Base-by-base conservation (phyloP, 2,329 filamentous ascomycete genomes). In the Nannizziopsis barbatae region DNA sequence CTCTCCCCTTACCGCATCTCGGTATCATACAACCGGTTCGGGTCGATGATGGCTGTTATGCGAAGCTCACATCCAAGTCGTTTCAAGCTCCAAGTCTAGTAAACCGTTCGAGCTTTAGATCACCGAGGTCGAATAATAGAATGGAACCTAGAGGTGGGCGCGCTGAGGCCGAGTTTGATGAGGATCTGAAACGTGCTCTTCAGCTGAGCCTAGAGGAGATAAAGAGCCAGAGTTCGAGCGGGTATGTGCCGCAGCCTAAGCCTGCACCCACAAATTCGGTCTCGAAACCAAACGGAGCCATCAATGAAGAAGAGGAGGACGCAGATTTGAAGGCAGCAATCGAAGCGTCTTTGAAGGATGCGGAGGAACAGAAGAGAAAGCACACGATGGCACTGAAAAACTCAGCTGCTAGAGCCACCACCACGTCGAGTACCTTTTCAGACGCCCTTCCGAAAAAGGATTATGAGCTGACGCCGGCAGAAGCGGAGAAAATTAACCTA, bases 171-270 rank as follows among this genome's bases (percentile, higher is more conserved):
- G 83, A 82, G 12, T 96, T 94, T 58, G 92, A 98, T 62, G 89
- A 95, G 55, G 92, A 98, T 62, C 71, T 98, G 52, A 95, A 94
- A 65, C 84, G 82, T 60, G 92, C 92, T 0, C 68, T 98, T 52
- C 87, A 94, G 52, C 95, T 98, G 90, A 98, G 92, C 60, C 69
- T 98, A 57, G 92, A 98, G 60, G 92, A 98, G 57, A 85, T 87
- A 35, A 85, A 89, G 62, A 81, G 76, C 37, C 81, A 85, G 59
- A 75, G 77, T 7, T 77, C 79, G 18, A 66, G 75, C 15, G 86
- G 83, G 15, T 93, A 89, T 62, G 78, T 83, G 10, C 75, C 86
- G 12, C 84, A 83, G 55, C 65, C 76, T 4, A 74, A 76, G 50
- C 53, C 59, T 12, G 61, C 37, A 53, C 50, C 31, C 37, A 53